These are phyloP conservation scores for Gossypium trilobum DNA, from an alignment of 441 rosid species.

Conservation along the genomic window DNA sequence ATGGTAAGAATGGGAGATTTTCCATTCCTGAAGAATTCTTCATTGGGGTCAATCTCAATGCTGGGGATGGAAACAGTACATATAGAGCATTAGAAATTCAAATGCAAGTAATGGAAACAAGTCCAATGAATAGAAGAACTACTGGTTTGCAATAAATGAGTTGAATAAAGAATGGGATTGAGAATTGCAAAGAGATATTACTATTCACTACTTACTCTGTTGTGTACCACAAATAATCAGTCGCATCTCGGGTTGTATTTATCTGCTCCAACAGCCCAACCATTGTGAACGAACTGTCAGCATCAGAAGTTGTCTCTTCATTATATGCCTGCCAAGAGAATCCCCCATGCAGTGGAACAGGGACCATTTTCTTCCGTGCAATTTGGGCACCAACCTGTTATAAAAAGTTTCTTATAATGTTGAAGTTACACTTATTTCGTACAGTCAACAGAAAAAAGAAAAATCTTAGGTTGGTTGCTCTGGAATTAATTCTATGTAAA, in stretches of 20 bases:
- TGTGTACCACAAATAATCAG: constrained; percentile 92
- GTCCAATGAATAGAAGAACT: neutral
- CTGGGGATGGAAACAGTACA: constrained; percentile 29
- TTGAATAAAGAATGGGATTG: neutral
- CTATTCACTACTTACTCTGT: constrained; percentile 65
- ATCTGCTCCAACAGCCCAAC: constrained; percentile 86
- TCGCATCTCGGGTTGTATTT: constrained; percentile 71
- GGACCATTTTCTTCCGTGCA: constrained; percentile 73
- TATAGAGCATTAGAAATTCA: constrained; percentile 12
- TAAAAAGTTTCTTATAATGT: constrained; percentile 7
- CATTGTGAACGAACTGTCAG: constrained; percentile 57
- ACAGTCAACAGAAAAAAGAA: constrained; percentile 1
- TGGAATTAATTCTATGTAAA: neutral
- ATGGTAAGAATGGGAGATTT: constrained; percentile 57
- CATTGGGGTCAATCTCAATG: constrained; percentile 42
- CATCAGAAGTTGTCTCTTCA: constrained; percentile 55
- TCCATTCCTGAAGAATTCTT: constrained; percentile 63
- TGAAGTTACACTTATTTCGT: constrained; percentile 7
- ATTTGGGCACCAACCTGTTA: constrained; percentile 77
- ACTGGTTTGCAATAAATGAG: neutral
- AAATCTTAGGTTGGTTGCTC: neutral
- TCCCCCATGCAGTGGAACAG: constrained; percentile 65
- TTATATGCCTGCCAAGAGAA: constrained; percentile 82
- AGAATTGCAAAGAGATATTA: neutral
- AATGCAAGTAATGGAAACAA: neutral